phyloP scores from a whole-genome alignment of 2,329 filamentous ascomycete species.

The Cladorrhinum sp. region DNA sequence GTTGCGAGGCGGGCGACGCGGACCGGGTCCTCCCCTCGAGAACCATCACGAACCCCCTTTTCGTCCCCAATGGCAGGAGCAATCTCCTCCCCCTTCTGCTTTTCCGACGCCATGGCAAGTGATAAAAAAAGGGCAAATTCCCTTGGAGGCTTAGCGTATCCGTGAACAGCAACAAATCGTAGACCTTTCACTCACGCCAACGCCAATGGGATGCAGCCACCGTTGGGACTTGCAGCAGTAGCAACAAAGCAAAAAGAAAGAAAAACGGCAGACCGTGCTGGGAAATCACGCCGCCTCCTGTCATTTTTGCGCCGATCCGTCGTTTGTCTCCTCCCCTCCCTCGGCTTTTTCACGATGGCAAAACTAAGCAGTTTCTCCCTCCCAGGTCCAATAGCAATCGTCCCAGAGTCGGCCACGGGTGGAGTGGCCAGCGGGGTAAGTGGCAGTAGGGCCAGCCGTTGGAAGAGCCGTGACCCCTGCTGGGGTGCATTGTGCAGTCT shows the following conservation, averaged over 20 bases:
- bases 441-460: background rate
- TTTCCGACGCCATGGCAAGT: conserved; percentile 16
- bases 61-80: background rate
- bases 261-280: background rate
- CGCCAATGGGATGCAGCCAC: background rate
- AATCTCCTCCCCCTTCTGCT: conserved; percentile 4
- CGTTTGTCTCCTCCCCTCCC: background rate
- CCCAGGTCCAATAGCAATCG: conserved; percentile 8
- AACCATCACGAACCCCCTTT: conserved; percentile 18
- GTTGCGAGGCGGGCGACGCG: conserved; percentile 24
- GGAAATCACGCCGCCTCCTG: background rate
- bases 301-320: conserved; percentile 3
- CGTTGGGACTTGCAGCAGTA: background rate
- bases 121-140: background rate
- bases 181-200: background rate
- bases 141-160: background rate
- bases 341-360: conserved; percentile 4
- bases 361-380: conserved; percentile 2
- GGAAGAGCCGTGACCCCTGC: conserved; percentile 10
- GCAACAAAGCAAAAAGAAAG: background rate
- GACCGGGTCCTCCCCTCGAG: conserved; percentile 17
- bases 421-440: conserved; percentile 13
- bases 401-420: conserved; percentile 1
- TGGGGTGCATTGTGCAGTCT: background rate
- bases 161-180: background rate